These are phyloP conservation scores for Ensete glaucum DNA, from an alignment of 176 grass and related monocot genomes.

Conservation along the genomic window DNA sequence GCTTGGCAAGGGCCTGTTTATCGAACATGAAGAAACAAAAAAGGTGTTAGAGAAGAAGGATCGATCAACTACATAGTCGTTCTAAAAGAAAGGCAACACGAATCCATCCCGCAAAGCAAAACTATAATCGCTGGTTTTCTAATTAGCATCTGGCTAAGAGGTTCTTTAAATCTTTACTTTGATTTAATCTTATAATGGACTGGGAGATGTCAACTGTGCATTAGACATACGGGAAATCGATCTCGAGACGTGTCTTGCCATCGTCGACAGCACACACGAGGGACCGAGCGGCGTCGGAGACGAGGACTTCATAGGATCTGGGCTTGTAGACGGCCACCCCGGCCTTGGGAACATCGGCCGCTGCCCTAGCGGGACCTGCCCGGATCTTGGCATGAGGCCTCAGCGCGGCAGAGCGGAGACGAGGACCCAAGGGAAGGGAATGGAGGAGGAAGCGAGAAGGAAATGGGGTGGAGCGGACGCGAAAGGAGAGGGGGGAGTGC, in stretches of 20 bases:
- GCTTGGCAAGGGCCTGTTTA: slow-evolving; percentile 66
- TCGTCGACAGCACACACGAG: slow-evolving; percentile 65
- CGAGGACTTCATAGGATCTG: slow-evolving; percentile 75
- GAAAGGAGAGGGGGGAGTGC: slow-evolving; percentile 7
- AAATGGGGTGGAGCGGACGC: background rate
- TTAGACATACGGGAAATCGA: slow-evolving; percentile 71
- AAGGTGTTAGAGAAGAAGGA: background rate
- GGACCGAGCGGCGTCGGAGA: slow-evolving; percentile 73
- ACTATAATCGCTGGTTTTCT: background rate
- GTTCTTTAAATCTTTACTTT: too few species aligned
- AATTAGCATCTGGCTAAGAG: too few species aligned
- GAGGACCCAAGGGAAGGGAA: background rate
- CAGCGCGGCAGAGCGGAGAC: background rate
- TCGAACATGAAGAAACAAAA: slow-evolving; percentile 1
- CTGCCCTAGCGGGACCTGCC: background rate
- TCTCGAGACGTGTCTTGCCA: slow-evolving; percentile 75
- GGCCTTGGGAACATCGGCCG: slow-evolving; percentile 22
- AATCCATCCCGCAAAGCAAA: background rate
- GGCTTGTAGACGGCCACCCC: slow-evolving; percentile 84
- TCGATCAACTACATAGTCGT: background rate
- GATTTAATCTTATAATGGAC: too few species aligned
- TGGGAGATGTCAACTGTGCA: background rate
- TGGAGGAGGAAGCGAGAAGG: background rate
- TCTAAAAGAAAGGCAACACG: background rate
- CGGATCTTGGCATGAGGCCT: background rate